Evolutionary conservation across 1,139 yeast species (phyloP).

Genomic region (Hemisphaericaspora subhashii): DNA sequence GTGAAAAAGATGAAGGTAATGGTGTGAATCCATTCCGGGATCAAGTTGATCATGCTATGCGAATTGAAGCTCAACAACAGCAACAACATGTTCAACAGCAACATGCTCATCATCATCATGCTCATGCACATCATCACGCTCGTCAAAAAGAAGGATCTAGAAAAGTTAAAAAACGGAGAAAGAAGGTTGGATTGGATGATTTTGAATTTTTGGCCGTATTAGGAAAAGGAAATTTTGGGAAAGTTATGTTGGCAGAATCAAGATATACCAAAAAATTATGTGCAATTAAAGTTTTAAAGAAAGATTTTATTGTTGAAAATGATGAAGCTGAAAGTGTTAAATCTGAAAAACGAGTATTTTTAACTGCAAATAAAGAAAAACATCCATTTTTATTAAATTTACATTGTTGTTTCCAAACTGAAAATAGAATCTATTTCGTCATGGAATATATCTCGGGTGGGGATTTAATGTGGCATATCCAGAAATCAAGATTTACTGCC

Average conservation of each 20-base stretch:
- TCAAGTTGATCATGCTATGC: slow-evolving; percentile 3
- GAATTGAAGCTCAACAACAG: slow-evolving; percentile 7
- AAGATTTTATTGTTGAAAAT: slow-evolving; percentile 90
- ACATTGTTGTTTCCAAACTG: slow-evolving; percentile 97
- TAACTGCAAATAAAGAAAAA: slow-evolving; percentile 83
- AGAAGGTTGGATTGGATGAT: slow-evolving; percentile 91
- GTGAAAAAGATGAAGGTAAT: slow-evolving; percentile 14
- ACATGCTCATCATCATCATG: slow-evolving; percentile 6
- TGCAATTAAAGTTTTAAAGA: slow-evolving; percentile 94
- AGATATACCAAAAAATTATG: slow-evolving; percentile 75
- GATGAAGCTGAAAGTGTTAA: slow-evolving; percentile 95
- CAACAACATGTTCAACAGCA: slow-evolving; percentile 6
- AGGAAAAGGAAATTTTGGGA: slow-evolving; percentile 98
- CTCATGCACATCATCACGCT: slow-evolving; percentile 5
- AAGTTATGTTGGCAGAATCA: slow-evolving; percentile 94
- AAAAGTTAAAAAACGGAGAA: slow-evolving; percentile 40
- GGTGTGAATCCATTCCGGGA: slow-evolving; percentile 11
- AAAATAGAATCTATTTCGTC: slow-evolving; percentile 93
- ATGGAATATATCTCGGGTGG: slow-evolving; percentile 99
- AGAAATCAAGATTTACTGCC: slow-evolving; percentile 83
- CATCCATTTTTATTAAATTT: slow-evolving; percentile 92
- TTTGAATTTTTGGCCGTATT: slow-evolving; percentile 90
- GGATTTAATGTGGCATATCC: slow-evolving; percentile 99
- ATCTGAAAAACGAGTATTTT: slow-evolving; percentile 88
- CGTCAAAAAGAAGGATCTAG: slow-evolving; percentile 3